These are phyloP conservation scores for Zygosaccharomyces pseudobailii DNA, from an alignment of 1,139 yeast species.

Conservation along the genomic window DNA sequence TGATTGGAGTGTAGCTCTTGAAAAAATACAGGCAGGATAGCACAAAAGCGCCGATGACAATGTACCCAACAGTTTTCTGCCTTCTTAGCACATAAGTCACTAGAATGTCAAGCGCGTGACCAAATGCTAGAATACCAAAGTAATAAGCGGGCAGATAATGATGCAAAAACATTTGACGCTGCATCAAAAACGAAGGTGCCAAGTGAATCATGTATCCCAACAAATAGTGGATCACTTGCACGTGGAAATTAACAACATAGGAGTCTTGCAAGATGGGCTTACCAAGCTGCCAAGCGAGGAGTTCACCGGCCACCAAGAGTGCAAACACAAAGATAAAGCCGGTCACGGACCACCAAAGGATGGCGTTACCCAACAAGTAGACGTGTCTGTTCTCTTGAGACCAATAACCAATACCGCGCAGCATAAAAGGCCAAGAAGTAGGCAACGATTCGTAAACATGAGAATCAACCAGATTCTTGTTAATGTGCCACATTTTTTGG, in stretches of 20 bases:
- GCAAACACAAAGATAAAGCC: conserved; percentile 51
- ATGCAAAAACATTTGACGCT: conserved; percentile 87
- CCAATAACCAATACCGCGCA: conserved; percentile 97
- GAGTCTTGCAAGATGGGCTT: conserved; percentile 44
- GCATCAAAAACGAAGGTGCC: conserved; percentile 88
- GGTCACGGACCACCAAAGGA: conserved; percentile 85
- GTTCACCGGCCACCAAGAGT: conserved; percentile 48
- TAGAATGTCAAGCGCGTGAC: conserved; percentile 72
- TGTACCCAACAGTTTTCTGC: conserved; percentile 42
- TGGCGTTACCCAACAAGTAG: conserved; percentile 85
- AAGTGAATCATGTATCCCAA: conserved; percentile 84
- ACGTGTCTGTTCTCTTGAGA: conserved; percentile 68
- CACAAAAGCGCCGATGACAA: conserved; percentile 46
- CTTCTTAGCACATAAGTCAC: conserved; percentile 42
- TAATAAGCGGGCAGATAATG: conserved; percentile 90
- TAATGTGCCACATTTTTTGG: conserved; percentile 85
- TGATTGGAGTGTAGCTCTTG: conserved; percentile 62
- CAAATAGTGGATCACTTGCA: conserved; percentile 61
- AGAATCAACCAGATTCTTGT: conserved; percentile 75
- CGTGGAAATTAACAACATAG: conserved; percentile 64
- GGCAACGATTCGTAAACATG: conserved; percentile 91
- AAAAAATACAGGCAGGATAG: conserved; percentile 52
- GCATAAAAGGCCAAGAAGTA: conserved; percentile 78
- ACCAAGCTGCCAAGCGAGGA: conserved; percentile 77
- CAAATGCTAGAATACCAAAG: conserved; percentile 80